A percentile compares a stretch with the other conserved stretches of the same genome.
Conservation (phyloP, 371 early-diverging fungal genomes). For the Mucor circinelloides region DNA sequence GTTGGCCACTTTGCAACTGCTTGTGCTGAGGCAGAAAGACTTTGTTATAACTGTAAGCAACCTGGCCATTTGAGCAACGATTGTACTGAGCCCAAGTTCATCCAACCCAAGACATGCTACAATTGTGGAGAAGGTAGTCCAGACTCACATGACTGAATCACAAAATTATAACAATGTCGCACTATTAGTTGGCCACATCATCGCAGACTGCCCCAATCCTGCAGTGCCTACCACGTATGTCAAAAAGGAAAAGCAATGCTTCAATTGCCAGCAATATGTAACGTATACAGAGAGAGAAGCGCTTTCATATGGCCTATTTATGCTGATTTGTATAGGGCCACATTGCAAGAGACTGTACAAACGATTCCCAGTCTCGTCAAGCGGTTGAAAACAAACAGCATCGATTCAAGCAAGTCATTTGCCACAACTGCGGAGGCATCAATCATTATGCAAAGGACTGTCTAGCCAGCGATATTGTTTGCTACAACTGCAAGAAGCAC, state of each 20-base stretch:
- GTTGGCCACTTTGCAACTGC: conserved; percentile 56
- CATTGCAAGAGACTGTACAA: conserved; percentile 60
- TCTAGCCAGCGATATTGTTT: conserved; percentile 59
- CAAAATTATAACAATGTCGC: neutral
- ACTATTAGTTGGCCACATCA: conserved; percentile 61
- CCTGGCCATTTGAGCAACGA: conserved; percentile 61
- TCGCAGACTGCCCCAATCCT: conserved; percentile 56
- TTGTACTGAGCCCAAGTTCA: conserved; percentile 56
- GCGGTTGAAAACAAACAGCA: neutral
- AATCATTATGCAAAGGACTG: conserved; percentile 71
- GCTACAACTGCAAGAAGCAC: conserved; percentile 60
- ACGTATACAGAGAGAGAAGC: conserved; percentile 1
- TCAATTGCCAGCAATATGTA: conserved; percentile 61
- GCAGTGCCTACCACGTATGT: conserved; percentile 7
- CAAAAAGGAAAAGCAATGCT: conserved; percentile 39
- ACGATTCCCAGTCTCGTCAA: conserved; percentile 28
- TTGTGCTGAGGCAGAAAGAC: conserved; percentile 55
- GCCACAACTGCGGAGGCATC: conserved; percentile 59
- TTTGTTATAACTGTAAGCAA: conserved; percentile 65
- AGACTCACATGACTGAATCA: neutral
- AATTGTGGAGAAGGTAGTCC: conserved; percentile 61
- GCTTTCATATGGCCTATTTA: neutral
- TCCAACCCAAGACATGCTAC: conserved; percentile 62
- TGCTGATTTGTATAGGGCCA: conserved; percentile 53
- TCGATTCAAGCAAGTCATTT: conserved; percentile 42